Evolutionary conservation across 805 yeast genomes (phyloP).

Genomic region (Candida incommunis): DNA sequence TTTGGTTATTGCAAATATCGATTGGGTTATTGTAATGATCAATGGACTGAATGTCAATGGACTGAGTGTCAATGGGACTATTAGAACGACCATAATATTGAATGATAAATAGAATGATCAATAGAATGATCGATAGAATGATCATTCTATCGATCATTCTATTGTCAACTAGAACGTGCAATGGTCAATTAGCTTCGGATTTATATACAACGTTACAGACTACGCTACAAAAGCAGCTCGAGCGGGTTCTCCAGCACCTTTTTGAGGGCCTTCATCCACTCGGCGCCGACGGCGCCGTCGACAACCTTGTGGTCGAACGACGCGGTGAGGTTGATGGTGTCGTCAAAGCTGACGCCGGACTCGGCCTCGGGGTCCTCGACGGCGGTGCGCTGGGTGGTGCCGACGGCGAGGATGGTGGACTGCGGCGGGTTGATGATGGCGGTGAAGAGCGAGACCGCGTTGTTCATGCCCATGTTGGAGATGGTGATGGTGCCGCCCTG

Average conservation of each 20-base stretch:
- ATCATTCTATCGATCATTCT: too few relatives aligned
- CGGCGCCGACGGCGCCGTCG: constrained; percentile 98
- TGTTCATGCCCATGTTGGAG: constrained; percentile 98
- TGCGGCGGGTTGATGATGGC: constrained; percentile 98
- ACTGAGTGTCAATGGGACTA: too few relatives aligned
- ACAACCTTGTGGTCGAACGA: constrained; percentile 96
- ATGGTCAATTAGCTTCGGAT: too few relatives aligned
- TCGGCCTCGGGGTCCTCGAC: constrained; percentile 85
- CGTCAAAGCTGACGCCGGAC: constrained; percentile 85
- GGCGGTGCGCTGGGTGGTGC: constrained; percentile 84
- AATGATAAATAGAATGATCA: too few relatives aligned
- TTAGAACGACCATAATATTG: too few relatives aligned
- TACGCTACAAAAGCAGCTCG: constrained; percentile 60
- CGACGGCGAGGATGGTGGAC: constrained; percentile 84
- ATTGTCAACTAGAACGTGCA: too few relatives aligned
- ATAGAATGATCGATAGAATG: too few relatives aligned
- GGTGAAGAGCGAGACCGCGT: constrained; percentile 82
- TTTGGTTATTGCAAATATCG: too few relatives aligned
- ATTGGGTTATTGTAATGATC: too few relatives aligned
- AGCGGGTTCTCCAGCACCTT: constrained; percentile 88
- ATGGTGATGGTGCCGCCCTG: constrained; percentile 99
- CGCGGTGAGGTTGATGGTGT: constrained; percentile 83
- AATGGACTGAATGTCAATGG: too few relatives aligned
- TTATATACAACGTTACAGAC: neutral
- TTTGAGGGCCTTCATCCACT: constrained; percentile 88